Percentiles rank a stretch among this genome's conserved stretches.
Evolutionary conservation across 2,329 filamentous ascomycete genomes (phyloP).

Genomic region (Pseudovirgaria hyperparasitica): DNA sequence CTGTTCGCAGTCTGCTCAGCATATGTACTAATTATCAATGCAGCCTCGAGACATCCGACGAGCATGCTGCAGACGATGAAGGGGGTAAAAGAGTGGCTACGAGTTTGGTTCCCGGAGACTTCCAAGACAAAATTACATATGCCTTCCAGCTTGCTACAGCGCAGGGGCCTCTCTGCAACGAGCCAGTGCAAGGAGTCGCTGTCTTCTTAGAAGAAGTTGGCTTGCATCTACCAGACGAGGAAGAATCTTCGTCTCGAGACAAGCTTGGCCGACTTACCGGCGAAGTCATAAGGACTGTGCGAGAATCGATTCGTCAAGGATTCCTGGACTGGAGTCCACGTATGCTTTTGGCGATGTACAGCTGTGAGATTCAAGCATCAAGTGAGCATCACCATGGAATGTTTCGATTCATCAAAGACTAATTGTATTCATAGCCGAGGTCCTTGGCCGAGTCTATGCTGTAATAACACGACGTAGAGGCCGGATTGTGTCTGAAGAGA

Average conservation of each 20-base stretch:
- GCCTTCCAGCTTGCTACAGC: slow-evolving; percentile 86
- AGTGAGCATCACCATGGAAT: slow-evolving; percentile 38
- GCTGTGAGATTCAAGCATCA: slow-evolving; percentile 90
- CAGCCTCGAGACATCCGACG: slow-evolving; percentile 29
- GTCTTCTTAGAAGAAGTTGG: slow-evolving; percentile 75
- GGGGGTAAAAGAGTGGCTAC: neutral
- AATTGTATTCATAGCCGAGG: slow-evolving; percentile 49
- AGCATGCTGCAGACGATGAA: neutral
- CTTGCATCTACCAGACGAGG: slow-evolving; percentile 42
- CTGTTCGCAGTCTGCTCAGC: slow-evolving; percentile 40
- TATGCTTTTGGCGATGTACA: slow-evolving; percentile 96
- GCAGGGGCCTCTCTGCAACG: slow-evolving; percentile 82
- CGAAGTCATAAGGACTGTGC: slow-evolving; percentile 82
- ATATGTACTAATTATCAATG: too few relatives aligned
- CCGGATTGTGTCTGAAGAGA: slow-evolving; percentile 74
- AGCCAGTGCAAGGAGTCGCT: slow-evolving; percentile 86
- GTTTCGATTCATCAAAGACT: slow-evolving; percentile 6
- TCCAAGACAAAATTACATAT: slow-evolving; percentile 82
- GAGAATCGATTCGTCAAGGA: slow-evolving; percentile 67
- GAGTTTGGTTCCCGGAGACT: slow-evolving; percentile 44
- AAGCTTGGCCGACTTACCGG: slow-evolving; percentile 67
- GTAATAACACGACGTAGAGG: slow-evolving; percentile 93
- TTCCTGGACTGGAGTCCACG: slow-evolving; percentile 94
- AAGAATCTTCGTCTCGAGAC: slow-evolving; percentile 44
- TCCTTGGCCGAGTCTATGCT: slow-evolving; percentile 87